Evolutionary conservation across 2,329 filamentous ascomycete genomes (phyloP), one percentile per base, ranked within the genome.

Genomic region (Thielaviopsis musarum): DNA sequence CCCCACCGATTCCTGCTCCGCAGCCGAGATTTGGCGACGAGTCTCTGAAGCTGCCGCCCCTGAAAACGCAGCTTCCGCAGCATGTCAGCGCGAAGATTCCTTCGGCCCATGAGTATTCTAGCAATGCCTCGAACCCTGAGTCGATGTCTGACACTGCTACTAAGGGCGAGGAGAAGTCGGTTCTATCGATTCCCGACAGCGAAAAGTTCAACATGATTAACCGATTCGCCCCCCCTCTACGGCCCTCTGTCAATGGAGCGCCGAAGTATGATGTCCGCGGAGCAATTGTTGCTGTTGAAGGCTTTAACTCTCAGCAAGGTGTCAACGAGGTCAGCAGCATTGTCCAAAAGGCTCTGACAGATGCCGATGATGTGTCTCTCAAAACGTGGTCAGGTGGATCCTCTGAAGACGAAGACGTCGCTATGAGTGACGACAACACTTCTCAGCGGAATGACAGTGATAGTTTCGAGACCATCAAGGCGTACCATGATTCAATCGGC

Each of bases 211-310:
- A 83, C 55, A 78, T 91, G 1, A 75, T 97, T 38, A 77, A 82
- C 17, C 83, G 82, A 62, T 88, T 96, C 64, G 85, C 85, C 53
- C 87, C 85, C 24, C 83, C 87, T 0, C 74, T 88, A 15, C 71
- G 73, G 5, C 65, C 72, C 17, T 66, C 72, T 1, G 66, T 68
- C 5, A 68, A 70, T 3, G 68, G 66, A 6, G 65, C 65, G 3
- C 64, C 66, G 2, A 63, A 63, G 1, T 68, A 70, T 61, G 71
- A 74, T 64, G 73, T 75, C 6, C 80, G 90, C n/a, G 91, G 91
- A 0, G 81, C 87, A 0, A 79, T 96, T 45, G 84, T 97, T 63
- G 85, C 88, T 0, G 74, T 97, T 28, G 91, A 97, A 70, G 91
- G 91, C 0, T 77, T 85, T 19, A 79, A 84, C n/a, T n/a, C n/a